Conservation (phyloP, 768 basidiomycete genomes). For the Lactarius sp. region DNA sequence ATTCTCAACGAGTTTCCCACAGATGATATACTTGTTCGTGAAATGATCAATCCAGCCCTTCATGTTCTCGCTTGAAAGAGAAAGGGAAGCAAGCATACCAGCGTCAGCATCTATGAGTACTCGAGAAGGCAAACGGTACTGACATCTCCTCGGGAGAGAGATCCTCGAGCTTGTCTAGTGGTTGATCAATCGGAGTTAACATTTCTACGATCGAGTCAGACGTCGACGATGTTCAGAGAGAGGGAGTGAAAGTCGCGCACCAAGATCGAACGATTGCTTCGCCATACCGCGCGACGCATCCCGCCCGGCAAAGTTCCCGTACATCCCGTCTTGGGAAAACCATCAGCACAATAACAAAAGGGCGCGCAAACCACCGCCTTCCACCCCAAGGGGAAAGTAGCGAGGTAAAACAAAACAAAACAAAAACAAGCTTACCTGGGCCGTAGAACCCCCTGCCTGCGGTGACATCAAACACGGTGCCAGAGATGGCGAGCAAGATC, state of each 20-base stretch:
- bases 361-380: too few relatives aligned
- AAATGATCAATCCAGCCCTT: constrained; percentile 94
- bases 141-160: constrained; percentile 80
- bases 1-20: constrained; percentile 85
- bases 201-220: constrained; percentile 52
- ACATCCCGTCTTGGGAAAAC: constrained; percentile 71
- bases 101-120: not conserved
- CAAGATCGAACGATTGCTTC: constrained; percentile 92
- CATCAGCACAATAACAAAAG: not conserved
- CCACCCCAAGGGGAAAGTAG: too few relatives aligned
- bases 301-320: constrained; percentile 94
- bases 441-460: constrained; percentile 90
- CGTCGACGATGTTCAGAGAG: constrained; percentile 2
- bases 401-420: not conserved
- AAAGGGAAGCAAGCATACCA: not conserved
- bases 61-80: constrained; percentile 76
- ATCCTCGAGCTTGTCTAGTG: constrained; percentile 78
- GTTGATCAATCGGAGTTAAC: constrained; percentile 83
- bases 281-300: constrained; percentile 98
- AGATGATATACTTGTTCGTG: constrained; percentile 85
- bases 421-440: constrained; percentile 59
- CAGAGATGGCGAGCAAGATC: constrained; percentile 82
- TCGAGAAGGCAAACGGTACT: constrained; percentile 31
- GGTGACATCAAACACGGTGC: constrained; percentile 91
- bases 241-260: constrained; percentile 41